Evolutionary conservation across 1,284 basidiomycete species (phyloP).

Genomic region (Pisolithus thermaeus): DNA sequence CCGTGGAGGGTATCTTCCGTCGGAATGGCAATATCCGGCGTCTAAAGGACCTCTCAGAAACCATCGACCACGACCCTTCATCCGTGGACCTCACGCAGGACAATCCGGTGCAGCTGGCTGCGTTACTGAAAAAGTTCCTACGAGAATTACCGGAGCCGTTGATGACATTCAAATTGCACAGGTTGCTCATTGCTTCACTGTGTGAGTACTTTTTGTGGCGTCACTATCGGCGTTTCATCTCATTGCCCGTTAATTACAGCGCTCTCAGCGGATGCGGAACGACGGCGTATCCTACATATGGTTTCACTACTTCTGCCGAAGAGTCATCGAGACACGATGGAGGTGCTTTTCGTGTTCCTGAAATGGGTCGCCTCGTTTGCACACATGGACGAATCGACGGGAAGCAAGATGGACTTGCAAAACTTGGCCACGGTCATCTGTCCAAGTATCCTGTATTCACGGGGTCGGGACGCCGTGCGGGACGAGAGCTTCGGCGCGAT

Average conservation of each 20-base stretch:
- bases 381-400: constrained; percentile 96
- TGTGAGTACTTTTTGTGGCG: constrained; percentile 45
- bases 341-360: constrained; percentile 96
- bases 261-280: constrained; percentile 71
- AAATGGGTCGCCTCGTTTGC: constrained; percentile 99
- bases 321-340: constrained; percentile 93
- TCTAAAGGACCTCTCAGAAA: constrained; percentile 85
- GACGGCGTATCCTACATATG: constrained; percentile 82
- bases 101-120: constrained; percentile 96
- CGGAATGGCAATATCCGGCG: constrained; percentile 97
- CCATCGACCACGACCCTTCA: constrained; percentile 88
- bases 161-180: constrained; percentile 91
- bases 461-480: constrained; percentile 80
- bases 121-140: constrained; percentile 94
- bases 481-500: constrained; percentile 95
- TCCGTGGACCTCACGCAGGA: constrained; percentile 91
- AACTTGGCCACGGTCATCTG: constrained; percentile 98
- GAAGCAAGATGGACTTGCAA: constrained; percentile 96
- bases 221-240: constrained; percentile 5
- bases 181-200: constrained; percentile 84
- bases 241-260: constrained; percentile 38
- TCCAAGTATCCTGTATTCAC: constrained; percentile 89
- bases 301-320: constrained; percentile 87
- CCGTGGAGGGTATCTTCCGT: constrained; percentile 97
- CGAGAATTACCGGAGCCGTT: constrained; percentile 95